Percentiles rank a stretch among this genome's conserved stretches.
These are phyloP conservation scores for Trapa incisa DNA, from an alignment of 345 rosid genomes.

Conservation along the genomic window DNA sequence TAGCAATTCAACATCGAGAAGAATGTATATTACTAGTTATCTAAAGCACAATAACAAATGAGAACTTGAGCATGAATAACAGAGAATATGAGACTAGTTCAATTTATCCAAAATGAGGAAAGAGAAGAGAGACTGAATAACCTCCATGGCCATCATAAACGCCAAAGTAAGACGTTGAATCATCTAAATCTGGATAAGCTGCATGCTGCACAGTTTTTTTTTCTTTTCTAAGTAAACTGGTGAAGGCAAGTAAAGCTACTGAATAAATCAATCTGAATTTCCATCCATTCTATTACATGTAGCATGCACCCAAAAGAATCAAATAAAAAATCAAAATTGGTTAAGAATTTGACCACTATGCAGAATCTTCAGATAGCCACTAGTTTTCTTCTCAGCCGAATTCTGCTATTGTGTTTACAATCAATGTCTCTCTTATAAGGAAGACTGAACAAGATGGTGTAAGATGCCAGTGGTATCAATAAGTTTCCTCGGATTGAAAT, in stretches of 20 bases:
- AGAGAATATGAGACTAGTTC: not conserved
- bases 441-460: too few species aligned
- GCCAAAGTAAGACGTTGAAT: constrained; percentile 81
- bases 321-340: not conserved
- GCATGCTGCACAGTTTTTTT: constrained; percentile 46
- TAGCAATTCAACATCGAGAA: not conserved
- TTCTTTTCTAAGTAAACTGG: not conserved
- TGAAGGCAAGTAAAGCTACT: constrained; percentile 2
- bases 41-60: not conserved
- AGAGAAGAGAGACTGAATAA: constrained; percentile 11
- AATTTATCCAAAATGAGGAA: not conserved
- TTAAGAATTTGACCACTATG: not conserved
- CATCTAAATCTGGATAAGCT: constrained; percentile 70
- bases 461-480: too few species aligned
- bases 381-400: not conserved
- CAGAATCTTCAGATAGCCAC: not conserved
- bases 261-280: not conserved
- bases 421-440: not conserved
- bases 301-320: not conserved
- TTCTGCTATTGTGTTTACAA: not conserved
- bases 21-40: not conserved
- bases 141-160: constrained; percentile 99
- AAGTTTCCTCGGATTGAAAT: too few species aligned
- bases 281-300: not conserved
- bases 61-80: not conserved